Evolutionary conservation across 805 yeast species (phyloP), one percentile per base, ranked within the genome.

Genomic region (Yamadazyma philogaea): DNA sequence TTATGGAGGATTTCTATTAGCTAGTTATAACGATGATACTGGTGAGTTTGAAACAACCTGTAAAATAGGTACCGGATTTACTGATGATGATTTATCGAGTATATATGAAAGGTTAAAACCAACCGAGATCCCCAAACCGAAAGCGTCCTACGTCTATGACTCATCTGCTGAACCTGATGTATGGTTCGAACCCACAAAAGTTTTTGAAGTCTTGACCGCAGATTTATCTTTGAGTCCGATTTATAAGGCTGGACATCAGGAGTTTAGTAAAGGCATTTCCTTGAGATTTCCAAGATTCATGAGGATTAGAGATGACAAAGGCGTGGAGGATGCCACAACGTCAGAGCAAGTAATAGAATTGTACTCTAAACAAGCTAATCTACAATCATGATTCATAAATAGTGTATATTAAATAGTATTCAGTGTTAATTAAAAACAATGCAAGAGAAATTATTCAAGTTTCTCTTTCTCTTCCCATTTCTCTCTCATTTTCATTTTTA

Each of bases 1-100:
- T 47, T 93, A 91, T 60, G 99, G 99, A 40, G 99, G 98, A 2
- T 93, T 90, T 56, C 63, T 93, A 30, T 70, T 93, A 39, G 98
- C 96, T 0, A 84, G 95, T 22, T 91, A 88, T 58, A 93, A 93
- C 56, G 81, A 81, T 43, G 96, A 91, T 44, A 78, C 88, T 0
- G 98, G 95, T 17, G 97, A 90, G 55, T 88, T 78, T 59, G 98
- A 93, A 62, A 86, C 97, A 0, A 84, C 95, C 32, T 93, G 99
- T 68, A 93, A 93, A 61, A 90, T 95, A 42, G 99, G 99, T 37
- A 93, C 99, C 0, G 99, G 99, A 0, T 93, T 93, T 57, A 79
- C 89, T 31, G 99, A 93, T 51, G 97, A 68, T 50, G 76, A 81
- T 55, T 71, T 93, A 44, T 79, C 78, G 27, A 64, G 64, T 20